A percentile compares a stretch with the other conserved stretches of the same genome.
Conservation (phyloP, 257 asterid species). For the Solanum infundibuliforme region DNA sequence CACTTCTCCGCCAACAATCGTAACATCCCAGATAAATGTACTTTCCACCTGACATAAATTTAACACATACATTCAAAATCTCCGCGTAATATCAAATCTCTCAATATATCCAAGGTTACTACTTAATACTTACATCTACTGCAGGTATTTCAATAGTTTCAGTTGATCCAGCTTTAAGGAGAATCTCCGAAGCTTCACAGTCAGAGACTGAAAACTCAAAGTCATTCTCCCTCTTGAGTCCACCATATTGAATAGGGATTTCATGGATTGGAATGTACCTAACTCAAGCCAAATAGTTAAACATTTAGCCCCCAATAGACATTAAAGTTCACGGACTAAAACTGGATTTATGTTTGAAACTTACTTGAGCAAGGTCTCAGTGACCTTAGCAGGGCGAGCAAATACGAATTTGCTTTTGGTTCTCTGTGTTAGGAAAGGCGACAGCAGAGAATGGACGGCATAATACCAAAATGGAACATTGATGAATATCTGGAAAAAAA, state of each 20-base stretch:
- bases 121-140: slow-evolving; percentile 36
- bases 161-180: slow-evolving; percentile 56
- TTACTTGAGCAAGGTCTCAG: slow-evolving; percentile 77
- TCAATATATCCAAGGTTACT: not conserved
- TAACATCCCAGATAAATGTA: slow-evolving; percentile 57
- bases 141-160: slow-evolving; percentile 53
- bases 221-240: slow-evolving; percentile 50
- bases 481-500: slow-evolving; percentile 56
- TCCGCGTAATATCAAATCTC: not conserved
- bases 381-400: slow-evolving; percentile 65
- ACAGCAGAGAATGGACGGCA: slow-evolving; percentile 51
- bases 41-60: slow-evolving; percentile 41
- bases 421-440: slow-evolving; percentile 72
- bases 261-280: slow-evolving; percentile 70
- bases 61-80: not conserved
- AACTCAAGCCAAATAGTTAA: not conserved
- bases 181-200: slow-evolving; percentile 36
- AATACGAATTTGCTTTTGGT: slow-evolving; percentile 72
- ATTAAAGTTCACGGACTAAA: not conserved
- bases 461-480: slow-evolving; percentile 81
- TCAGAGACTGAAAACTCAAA: slow-evolving; percentile 39
- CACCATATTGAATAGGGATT: slow-evolving; percentile 64
- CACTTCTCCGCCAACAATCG: slow-evolving; percentile 64
- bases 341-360: not conserved
- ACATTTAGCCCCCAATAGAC: not conserved